Conservation (phyloP, 305 asterid genomes). For the Striga hermonthica region DNA sequence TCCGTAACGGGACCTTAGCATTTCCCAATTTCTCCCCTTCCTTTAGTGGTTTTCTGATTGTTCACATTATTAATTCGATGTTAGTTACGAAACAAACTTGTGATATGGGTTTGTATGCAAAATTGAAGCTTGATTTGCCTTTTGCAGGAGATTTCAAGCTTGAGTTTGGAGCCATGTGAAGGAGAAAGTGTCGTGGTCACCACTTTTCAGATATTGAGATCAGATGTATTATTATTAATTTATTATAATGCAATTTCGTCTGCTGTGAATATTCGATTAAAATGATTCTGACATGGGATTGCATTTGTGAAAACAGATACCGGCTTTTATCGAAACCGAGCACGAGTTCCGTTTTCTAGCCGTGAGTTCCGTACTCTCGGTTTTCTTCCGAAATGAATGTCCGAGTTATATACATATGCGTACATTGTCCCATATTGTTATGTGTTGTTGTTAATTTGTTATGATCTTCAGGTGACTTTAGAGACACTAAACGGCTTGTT, state of each 20-base stretch:
- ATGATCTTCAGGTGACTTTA: slow-evolving; percentile 30
- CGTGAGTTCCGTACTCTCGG: slow-evolving; percentile 38
- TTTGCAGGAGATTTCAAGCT: slow-evolving; percentile 58
- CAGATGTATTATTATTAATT: slow-evolving; percentile 44
- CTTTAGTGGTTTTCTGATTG: no score
- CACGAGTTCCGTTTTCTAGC: slow-evolving; percentile 65
- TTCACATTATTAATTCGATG: no score
- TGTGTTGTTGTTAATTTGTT: not conserved
- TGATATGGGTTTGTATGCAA: no score
- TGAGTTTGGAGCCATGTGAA: slow-evolving; percentile 67
- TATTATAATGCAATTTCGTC: no score
- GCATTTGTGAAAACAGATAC: slow-evolving; percentile 45
- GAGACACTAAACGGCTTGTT: slow-evolving; percentile 56
- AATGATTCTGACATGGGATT: slow-evolving; percentile 24
- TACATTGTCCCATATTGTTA: not conserved
- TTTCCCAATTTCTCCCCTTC: not conserved
- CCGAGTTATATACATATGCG: not conserved
- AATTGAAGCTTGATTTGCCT: no score
- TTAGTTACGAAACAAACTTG: no score
- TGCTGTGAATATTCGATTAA: not conserved
- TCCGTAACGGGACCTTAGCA: no score
- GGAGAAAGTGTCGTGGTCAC: slow-evolving; percentile 49
- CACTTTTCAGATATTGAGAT: slow-evolving; percentile 55
- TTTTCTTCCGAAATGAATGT: not conserved
- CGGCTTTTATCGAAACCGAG: slow-evolving; percentile 60